Evolutionary conservation across 306 rosid genomes (phyloP).

Genomic region (Lathyrus sativus): DNA sequence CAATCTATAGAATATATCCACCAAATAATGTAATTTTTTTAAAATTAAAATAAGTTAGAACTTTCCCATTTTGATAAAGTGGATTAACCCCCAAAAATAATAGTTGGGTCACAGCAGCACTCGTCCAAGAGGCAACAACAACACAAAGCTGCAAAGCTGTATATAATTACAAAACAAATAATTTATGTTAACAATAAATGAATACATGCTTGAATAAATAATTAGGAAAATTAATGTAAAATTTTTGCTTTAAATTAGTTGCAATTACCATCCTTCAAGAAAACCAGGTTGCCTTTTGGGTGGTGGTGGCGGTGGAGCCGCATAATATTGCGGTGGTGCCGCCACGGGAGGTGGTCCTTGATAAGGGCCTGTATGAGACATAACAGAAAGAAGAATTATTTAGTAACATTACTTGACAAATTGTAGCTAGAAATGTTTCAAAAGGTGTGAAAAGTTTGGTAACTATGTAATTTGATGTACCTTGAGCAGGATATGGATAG

Average conservation of each 20-base stretch:
- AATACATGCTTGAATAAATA: not conserved
- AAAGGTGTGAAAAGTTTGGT: not conserved
- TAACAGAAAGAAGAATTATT: slow-evolving; percentile 1
- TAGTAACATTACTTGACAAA: slow-evolving; percentile 2
- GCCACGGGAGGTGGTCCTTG: slow-evolving; percentile 69
- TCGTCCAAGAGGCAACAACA: slow-evolving; percentile 82
- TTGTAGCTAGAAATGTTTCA: not conserved
- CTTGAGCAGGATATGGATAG: slow-evolving; percentile 70
- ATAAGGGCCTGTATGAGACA: slow-evolving; percentile 51
- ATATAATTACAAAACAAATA: slow-evolving; percentile 11
- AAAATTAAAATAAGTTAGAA: slow-evolving; percentile 17
- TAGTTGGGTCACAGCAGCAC: slow-evolving; percentile 85
- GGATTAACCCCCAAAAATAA: slow-evolving; percentile 42
- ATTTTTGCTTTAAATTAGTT: slow-evolving; percentile 5
- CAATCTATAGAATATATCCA: slow-evolving; percentile 7
- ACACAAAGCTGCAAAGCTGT: slow-evolving; percentile 81
- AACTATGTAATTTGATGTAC: slow-evolving; percentile 32
- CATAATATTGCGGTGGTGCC: slow-evolving; percentile 68
- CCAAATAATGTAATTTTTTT: not conserved
- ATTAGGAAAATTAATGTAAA: not conserved
- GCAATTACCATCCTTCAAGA: slow-evolving; percentile 78
- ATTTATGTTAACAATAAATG: not conserved
- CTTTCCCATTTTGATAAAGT: slow-evolving; percentile 11
- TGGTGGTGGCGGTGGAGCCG: slow-evolving; percentile 55
- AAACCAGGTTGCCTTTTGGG: slow-evolving; percentile 55